These are phyloP conservation scores for Cryomyces minteri DNA, from an alignment of 495 filamentous ascomycete species.

Conservation along the genomic window DNA sequence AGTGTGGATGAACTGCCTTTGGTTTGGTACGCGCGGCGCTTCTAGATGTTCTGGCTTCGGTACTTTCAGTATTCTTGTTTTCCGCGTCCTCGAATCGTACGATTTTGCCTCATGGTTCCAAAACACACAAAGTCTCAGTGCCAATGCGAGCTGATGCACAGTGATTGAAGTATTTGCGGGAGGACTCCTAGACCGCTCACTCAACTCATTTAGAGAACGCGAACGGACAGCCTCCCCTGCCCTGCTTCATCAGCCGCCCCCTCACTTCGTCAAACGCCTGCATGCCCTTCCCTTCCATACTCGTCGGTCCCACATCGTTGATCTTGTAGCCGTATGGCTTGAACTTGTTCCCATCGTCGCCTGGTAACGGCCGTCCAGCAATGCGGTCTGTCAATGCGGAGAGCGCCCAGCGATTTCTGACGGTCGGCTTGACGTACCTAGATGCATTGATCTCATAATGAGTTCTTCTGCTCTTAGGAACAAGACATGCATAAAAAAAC, in stretches of 20 bases:
- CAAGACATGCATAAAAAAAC: too few relatives aligned
- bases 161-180: too few relatives aligned
- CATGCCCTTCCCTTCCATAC: constrained; percentile 31
- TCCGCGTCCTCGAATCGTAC: too few relatives aligned
- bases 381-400: constrained; percentile 26
- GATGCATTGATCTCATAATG: too few relatives aligned
- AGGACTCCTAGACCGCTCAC: too few relatives aligned
- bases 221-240: constrained; percentile 38
- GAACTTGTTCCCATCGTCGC: constrained; percentile 29
- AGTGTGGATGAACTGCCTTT: too few relatives aligned
- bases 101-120: too few relatives aligned
- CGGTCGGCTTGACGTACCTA: not conserved
- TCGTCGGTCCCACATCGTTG: constrained; percentile 36
- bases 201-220: not conserved
- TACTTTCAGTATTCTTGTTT: too few relatives aligned
- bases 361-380: constrained; percentile 44
- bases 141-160: too few relatives aligned
- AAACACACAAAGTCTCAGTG: too few relatives aligned
- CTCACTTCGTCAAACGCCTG: constrained; percentile 25
- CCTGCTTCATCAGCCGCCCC: constrained; percentile 17
- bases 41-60: too few relatives aligned
- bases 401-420: not conserved
- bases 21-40: too few relatives aligned
- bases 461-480: not conserved
- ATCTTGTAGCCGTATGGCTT: constrained; percentile 39